phyloP scores from a whole-genome alignment of 257 asterid species.

The Solanum peruvianum region DNA sequence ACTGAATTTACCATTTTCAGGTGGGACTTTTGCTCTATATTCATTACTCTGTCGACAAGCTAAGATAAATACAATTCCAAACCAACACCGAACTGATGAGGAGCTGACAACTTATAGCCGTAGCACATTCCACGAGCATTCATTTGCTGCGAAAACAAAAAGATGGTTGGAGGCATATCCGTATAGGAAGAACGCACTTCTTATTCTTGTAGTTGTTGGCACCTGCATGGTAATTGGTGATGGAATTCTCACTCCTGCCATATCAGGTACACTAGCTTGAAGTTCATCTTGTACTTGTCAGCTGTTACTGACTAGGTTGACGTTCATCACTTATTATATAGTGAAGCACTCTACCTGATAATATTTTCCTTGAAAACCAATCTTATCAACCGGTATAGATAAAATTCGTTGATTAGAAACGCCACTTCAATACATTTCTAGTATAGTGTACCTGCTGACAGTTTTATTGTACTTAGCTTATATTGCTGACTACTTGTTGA shows the following conservation, averaged over 20 bases:
- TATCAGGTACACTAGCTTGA: conserved; percentile 5
- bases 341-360: neutral
- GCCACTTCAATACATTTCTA: neutral
- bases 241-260: conserved; percentile 22
- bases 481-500: neutral
- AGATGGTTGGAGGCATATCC: conserved; percentile 72
- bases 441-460: neutral
- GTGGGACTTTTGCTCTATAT: conserved; percentile 96
- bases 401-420: neutral
- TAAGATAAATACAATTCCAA: conserved; percentile 76
- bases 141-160: conserved; percentile 89
- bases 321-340: neutral
- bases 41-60: conserved; percentile 98
- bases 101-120: conserved; percentile 97
- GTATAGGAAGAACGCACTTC: conserved; percentile 52
- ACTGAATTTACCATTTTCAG: conserved; percentile 14
- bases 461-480: neutral
- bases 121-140: conserved; percentile 66
- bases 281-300: neutral
- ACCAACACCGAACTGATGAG: conserved; percentile 96
- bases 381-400: neutral
- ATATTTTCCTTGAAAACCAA: neutral
- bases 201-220: conserved; percentile 14
- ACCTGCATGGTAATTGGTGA: conserved; percentile 24
- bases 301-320: neutral